Evolutionary conservation across 805 yeast genomes (phyloP).

Genomic region (Zygosaccharomyces gambellarensis): DNA sequence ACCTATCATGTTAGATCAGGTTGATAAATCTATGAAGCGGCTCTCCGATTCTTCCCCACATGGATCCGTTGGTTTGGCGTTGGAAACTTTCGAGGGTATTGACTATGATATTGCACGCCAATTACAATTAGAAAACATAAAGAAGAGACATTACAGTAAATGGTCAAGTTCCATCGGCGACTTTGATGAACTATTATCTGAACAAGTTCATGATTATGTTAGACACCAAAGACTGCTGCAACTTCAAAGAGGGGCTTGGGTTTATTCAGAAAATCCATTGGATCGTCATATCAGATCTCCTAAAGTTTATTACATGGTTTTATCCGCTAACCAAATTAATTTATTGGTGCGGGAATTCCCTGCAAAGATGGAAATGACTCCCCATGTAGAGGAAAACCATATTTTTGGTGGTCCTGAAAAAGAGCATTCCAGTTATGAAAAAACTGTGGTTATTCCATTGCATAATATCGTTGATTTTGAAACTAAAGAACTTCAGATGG

Average conservation of each 20-base stretch:
- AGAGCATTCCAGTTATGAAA: slow-evolving; percentile 7
- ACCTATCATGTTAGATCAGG: slow-evolving; percentile 36
- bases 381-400: slow-evolving; percentile 57
- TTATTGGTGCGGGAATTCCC: slow-evolving; percentile 57
- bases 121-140: slow-evolving; percentile 46
- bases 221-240: slow-evolving; percentile 69
- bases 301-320: slow-evolving; percentile 50
- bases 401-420: slow-evolving; percentile 14
- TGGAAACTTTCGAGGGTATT: slow-evolving; percentile 36
- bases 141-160: slow-evolving; percentile 31
- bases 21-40: slow-evolving; percentile 26
- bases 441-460: slow-evolving; percentile 45
- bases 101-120: slow-evolving; percentile 50
- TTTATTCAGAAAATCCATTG: slow-evolving; percentile 54
- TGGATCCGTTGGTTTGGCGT: slow-evolving; percentile 8
- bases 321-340: slow-evolving; percentile 63
- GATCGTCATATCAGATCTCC: slow-evolving; percentile 27
- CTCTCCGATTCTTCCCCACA: slow-evolving; percentile 11
- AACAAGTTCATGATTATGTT: slow-evolving; percentile 65
- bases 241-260: slow-evolving; percentile 78
- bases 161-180: slow-evolving; percentile 46
- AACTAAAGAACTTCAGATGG: slow-evolving; percentile 45
- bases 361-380: slow-evolving; percentile 43
- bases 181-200: slow-evolving; percentile 47
- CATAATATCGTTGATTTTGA: slow-evolving; percentile 48